Evolutionary conservation across 2,329 filamentous ascomycete species (phyloP), one percentile per base, ranked within the genome.

Genomic region (Diplodia corticola): DNA sequence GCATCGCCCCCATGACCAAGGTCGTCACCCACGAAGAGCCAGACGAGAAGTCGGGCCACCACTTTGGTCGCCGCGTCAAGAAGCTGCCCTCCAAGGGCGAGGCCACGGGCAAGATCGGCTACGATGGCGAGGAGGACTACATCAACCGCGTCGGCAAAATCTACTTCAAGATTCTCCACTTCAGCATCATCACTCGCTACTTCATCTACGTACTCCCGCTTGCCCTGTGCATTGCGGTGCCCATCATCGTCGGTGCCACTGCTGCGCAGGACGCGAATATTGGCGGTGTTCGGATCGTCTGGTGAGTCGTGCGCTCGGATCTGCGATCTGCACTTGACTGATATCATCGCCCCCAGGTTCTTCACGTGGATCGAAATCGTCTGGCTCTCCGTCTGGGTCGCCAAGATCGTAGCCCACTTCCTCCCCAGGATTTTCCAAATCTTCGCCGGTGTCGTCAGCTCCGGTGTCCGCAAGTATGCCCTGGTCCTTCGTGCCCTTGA

Each of bases 291-390:
- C 77, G 81, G 7, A 80, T 88, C 48, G 79, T 84, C 63, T 87
- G 84, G 81, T 66, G 30, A 57, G 64, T 61, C 17, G 44, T 64
- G 50, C 37, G 17, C 57, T 12, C 24, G 2, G 48, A 64, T 44
- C 50, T n/a, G 26, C 40, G 48, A 65, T 55, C 50, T 51, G 26
- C 24, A 55, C 46, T 26, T 59, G n/a, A 54, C 64, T 66, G 26
- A 66, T 28, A 28, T 20, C 15, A 53, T 6, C 13, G n/a, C n/a
- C n/a, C 13, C 22, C 44, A 66, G 64, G 64, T 86, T 89, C 76
- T 89, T 88, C 77, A 82, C 83, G 20, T 89, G 87, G 87, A 78
- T 89, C 44, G 86, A 89, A 74, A 82, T 89, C 54, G 77, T 89
- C 63, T 89, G 87, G 87, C 77, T 87, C 44, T 84, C 84, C 71